Base-by-base conservation (phyloP, 1,284 basidiomycete genomes). In the Leucoagaricus sp. region DNA sequence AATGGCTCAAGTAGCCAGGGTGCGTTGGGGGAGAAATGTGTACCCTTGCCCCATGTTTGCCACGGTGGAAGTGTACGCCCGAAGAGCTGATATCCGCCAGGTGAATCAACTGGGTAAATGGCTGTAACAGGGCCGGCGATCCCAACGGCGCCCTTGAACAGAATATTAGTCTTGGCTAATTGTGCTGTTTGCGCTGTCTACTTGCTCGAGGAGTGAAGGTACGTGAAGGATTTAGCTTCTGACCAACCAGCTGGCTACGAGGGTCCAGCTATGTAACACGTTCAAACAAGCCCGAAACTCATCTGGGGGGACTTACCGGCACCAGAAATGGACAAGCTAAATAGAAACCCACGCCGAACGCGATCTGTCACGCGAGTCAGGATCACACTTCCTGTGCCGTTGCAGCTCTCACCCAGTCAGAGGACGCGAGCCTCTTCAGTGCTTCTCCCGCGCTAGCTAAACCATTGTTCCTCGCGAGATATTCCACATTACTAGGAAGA, bases 201-300 rank as follows among this genome's bases (percentile, higher is more conserved):
- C 76, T 53, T 63, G 84, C 83, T 26, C 81, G 74, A 12, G 84
- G 83, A 0, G 84, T 86, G 53, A 74, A 83, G 1, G 82, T 85
- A 15, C 84, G 71, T 0, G 85, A 85, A 0, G 84, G 84, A 56
- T 86, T 86, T 82, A 85, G 85, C 64, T 86, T 86, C 58, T 85
- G 84, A 0, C 81, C 83, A 3, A 82, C 76, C 0, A 86, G 65
- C 36, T 85, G 74, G 63, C 80, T 83, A 29, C 83, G 71, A 3
- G 85, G 87, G 64, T 88, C 84, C 23, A 87, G 74, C 84, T 85
- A 52, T n/a, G n/a, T n/a, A n/a, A n/a, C n/a, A n/a, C n/a, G n/a
- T n/a, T n/a, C n/a, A n/a, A n/a, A n/a, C n/a, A n/a, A n/a, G n/a
- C n/a, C n/a, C n/a, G n/a, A n/a, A n/a, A n/a, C n/a, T n/a, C 7